phyloP scores from a whole-genome alignment of 495 filamentous ascomycete species.

The Filosporella fistucella region DNA sequence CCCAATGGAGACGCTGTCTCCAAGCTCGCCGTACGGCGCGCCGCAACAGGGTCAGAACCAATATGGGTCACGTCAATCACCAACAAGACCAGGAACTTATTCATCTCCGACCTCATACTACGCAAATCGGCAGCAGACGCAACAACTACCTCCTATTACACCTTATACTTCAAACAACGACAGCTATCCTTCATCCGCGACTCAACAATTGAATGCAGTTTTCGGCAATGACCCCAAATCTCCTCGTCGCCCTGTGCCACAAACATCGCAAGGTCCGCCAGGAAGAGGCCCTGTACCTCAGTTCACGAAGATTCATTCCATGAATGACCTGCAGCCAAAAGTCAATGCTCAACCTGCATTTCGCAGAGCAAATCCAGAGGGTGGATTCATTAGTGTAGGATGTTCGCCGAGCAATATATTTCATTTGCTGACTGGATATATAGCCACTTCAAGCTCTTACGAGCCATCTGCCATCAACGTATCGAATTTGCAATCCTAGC shows the following conservation, averaged over 20 bases:
- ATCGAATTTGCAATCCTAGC: conserved; percentile 94
- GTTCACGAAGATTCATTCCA: conserved; percentile 70
- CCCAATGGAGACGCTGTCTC: conserved; percentile 78
- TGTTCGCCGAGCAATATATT: not conserved
- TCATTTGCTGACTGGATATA: not conserved
- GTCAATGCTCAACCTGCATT: conserved; percentile 85
- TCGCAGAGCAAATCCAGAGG: conserved; percentile 91
- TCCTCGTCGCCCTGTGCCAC: conserved; percentile 51
- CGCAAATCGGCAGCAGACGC: conserved; percentile 34
- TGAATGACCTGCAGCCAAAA: conserved; percentile 73
- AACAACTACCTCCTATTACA: conserved; percentile 68
- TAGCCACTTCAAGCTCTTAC: conserved; percentile 96
- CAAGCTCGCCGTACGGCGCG: conserved; percentile 46
- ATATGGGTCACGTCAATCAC: conserved; percentile 44
- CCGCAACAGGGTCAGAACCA: conserved; percentile 32
- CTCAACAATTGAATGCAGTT: conserved; percentile 62
- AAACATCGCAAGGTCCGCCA: conserved; percentile 38
- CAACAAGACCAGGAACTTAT: conserved; percentile 41
- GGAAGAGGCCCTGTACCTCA: conserved; percentile 78
- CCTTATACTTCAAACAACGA: conserved; percentile 55
- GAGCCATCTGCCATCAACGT: conserved; percentile 87
- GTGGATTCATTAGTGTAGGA: conserved; percentile 96
- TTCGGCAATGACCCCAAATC: conserved; percentile 74
- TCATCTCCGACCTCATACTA: conserved; percentile 45
- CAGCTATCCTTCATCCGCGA: conserved; percentile 62